Percentiles rank a stretch among this genome's conserved stretches.
Evolutionary conservation across 495 filamentous ascomycete genomes (phyloP).

Genomic region (Astrocystis sublimbata): DNA sequence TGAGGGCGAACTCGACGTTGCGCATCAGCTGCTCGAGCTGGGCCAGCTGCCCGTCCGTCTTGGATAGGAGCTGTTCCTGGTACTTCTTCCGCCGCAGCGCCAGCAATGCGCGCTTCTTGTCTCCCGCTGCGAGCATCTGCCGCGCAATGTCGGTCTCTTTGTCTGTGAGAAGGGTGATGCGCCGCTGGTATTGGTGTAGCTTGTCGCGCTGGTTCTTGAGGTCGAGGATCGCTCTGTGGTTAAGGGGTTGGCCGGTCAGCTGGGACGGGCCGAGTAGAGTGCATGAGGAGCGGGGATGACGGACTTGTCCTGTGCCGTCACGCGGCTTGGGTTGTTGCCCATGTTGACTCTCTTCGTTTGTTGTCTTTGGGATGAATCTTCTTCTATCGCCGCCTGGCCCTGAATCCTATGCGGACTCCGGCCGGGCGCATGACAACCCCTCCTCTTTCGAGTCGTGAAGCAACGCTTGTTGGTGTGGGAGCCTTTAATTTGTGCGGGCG

Average conservation of each 20-base stretch:
- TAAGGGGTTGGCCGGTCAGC: not conserved
- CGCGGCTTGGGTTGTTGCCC: conserved; percentile 46
- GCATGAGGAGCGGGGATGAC: not conserved
- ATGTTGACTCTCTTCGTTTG: conserved; percentile 25
- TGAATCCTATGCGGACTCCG: conserved; percentile 26
- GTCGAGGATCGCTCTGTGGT: conserved; percentile 76
- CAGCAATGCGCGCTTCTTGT: conserved; percentile 79
- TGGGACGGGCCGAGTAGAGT: not conserved
- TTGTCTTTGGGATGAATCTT: not conserved
- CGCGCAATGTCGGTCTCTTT: conserved; percentile 82
- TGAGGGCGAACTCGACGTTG: conserved; percentile 88
- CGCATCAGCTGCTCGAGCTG: conserved; percentile 81
- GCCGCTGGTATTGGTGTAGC: conserved; percentile 89
- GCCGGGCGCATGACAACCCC: conserved; percentile 29
- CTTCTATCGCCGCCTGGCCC: conserved; percentile 25
- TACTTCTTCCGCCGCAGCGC: conserved; percentile 95
- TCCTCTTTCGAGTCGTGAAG: not conserved
- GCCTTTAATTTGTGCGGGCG: not conserved
- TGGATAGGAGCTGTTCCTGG: conserved; percentile 84
- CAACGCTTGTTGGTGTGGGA: not conserved
- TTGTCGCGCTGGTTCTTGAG: conserved; percentile 97
- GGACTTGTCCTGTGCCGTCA: conserved; percentile 52
- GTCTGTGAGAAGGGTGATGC: conserved; percentile 78
- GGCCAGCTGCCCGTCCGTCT: conserved; percentile 88
- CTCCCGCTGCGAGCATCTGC: conserved; percentile 70